Evolutionary conservation across 23 red algal genomes (phyloP).

Genomic region (Gracilaria vermiculophylla): DNA sequence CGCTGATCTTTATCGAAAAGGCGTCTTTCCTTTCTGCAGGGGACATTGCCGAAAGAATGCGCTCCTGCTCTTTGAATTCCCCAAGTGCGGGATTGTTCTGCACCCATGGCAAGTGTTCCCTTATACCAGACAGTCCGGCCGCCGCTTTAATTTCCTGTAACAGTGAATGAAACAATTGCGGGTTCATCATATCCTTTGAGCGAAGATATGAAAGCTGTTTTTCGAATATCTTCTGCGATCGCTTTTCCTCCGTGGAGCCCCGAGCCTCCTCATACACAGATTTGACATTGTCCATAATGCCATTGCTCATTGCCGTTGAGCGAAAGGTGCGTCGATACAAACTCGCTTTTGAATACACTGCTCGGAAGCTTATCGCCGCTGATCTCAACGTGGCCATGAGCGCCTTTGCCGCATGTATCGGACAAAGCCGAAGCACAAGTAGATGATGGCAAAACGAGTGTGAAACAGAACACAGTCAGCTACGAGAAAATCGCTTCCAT

Average conservation of each 20-base stretch:
- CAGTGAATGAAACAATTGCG: constrained; percentile 46
- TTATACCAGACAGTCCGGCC: constrained; percentile 38
- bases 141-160: constrained; percentile 62
- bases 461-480: too few species aligned
- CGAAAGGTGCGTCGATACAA: neutral
- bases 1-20: constrained; percentile 24
- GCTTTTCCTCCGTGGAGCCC: constrained; percentile 9
- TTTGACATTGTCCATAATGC: constrained; percentile 29
- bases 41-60: constrained; percentile 46
- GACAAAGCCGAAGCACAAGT: too few species aligned
- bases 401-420: neutral
- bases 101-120: constrained; percentile 71
- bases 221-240: constrained; percentile 29
- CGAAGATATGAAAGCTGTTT: constrained; percentile 41
- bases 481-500: too few species aligned
- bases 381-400: neutral
- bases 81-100: constrained; percentile 55
- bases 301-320: neutral
- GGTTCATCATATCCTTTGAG: constrained; percentile 16
- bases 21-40: constrained; percentile 24
- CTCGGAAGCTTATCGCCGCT: neutral
- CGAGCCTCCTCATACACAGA: constrained; percentile 25
- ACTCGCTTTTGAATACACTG: neutral
- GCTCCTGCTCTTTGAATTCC: constrained; percentile 63
- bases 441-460: too few species aligned